A percentile compares a stretch with the other conserved stretches of the same genome.
phyloP scores from a whole-genome alignment of 2,329 filamentous ascomycete species.

The Xylariaceae sp. region DNA sequence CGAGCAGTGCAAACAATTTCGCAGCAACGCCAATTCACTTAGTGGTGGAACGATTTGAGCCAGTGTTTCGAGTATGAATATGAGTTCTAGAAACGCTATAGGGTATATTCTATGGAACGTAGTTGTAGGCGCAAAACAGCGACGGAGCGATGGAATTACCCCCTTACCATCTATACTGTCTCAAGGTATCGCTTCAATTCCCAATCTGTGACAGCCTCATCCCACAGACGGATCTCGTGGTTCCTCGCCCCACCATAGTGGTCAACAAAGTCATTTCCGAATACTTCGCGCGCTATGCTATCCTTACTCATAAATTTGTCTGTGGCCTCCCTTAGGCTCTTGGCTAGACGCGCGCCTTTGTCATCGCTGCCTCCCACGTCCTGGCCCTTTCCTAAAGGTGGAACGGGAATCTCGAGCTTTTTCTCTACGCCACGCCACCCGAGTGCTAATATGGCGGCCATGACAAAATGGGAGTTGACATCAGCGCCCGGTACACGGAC shows the following conservation, averaged over 20 bases:
- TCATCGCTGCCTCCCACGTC: slow-evolving; percentile 77
- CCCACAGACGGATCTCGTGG: slow-evolving; percentile 89
- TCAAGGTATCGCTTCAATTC: slow-evolving; percentile 81
- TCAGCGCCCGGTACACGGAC: slow-evolving; percentile 94
- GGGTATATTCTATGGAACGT: slow-evolving; percentile 18
- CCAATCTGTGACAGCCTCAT: slow-evolving; percentile 97
- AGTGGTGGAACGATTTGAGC: no score
- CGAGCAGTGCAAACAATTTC: no score
- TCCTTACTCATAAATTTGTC: slow-evolving; percentile 75
- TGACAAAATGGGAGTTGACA: slow-evolving; percentile 84
- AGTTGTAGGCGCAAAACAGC: neutral
- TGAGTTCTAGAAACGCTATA: no score
- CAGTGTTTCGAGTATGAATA: no score
- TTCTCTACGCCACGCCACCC: slow-evolving; percentile 93
- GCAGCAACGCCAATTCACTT: no score
- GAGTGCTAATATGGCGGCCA: slow-evolving; percentile 83
- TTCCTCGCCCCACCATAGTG: slow-evolving; percentile 92
- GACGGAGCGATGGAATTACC: neutral
- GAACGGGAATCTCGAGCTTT: slow-evolving; percentile 81
- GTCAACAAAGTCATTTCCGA: slow-evolving; percentile 94
- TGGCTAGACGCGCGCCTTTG: slow-evolving; percentile 78
- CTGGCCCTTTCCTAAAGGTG: slow-evolving; percentile 84
- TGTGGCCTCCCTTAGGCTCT: slow-evolving; percentile 84
- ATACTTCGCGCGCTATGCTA: slow-evolving; percentile 90
- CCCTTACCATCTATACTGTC: slow-evolving; percentile 58